Evolutionary conservation across 2,329 filamentous ascomycete genomes (phyloP), one percentile per base, ranked within the genome.

Genomic region (Pyricularia sp.): DNA sequence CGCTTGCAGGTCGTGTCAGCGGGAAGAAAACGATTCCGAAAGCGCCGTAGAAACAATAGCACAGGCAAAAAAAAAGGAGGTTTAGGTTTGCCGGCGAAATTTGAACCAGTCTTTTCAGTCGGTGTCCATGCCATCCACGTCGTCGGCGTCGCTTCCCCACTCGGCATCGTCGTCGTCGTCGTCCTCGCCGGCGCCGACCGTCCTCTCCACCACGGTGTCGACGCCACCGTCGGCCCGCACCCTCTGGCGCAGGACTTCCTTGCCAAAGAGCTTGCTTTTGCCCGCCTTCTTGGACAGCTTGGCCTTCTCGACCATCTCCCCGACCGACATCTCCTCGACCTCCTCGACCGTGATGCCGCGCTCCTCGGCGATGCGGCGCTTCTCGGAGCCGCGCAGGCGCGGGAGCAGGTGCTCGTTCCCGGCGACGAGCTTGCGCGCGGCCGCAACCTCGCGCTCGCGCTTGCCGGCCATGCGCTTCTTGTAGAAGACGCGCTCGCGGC

Each of bases 401-500:
- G 92, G 93, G 75, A 99, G 87, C 79, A 99, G 85, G 82, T 99
- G 95, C 83, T 93, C 89, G 81, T 97, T 94, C 83, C 95, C 89
- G 74, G 90, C 90, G 67, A 99, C 94, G 73, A 98, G 85, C 84
- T 94, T 95, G 79, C 92, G 85, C 77, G 97, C 92, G 72, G 86
- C 84, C 75, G 90, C 91, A 72, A 92, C 84, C 83, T 95, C 89
- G 77, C 89, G 87, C 80, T 91, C 91, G 81, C 91, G 90, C 83
- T 96, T 97, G 79, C 94, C 94, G 68, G 89, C 89, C 92, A 98
- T 93, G 78, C 95, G 90, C 78, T 91, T 90, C 87, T 92, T 94
- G 85, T 97, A 97, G 83, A 97, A 97, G 73, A 91, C 91, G 74
- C 93, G 87, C 85, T 98, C 94, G 77, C 95, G 87, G 77, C 89